These are phyloP conservation scores for Coemansia sp. DNA, from an alignment of 192 early-diverging fungal species.

Conservation along the genomic window DNA sequence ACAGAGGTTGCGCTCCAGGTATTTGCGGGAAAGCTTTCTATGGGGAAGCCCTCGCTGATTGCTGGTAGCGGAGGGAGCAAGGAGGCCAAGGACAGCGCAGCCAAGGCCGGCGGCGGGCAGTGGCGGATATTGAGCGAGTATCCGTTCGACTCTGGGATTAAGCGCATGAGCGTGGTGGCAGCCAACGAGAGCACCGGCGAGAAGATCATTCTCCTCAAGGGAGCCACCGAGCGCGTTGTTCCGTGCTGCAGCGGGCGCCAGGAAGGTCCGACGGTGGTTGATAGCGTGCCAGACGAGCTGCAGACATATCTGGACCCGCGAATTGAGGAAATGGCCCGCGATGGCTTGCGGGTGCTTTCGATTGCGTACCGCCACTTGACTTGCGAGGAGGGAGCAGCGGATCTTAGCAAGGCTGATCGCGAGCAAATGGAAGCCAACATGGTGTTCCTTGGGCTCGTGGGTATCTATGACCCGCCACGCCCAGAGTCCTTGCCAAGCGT, in stretches of 20 bases:
- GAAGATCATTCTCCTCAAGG: slow-evolving; percentile 76
- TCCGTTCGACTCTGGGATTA: slow-evolving; percentile 76
- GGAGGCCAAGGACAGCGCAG: slow-evolving; percentile 3
- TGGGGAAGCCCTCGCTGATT: slow-evolving; percentile 70
- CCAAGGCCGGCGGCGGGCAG: slow-evolving; percentile 10
- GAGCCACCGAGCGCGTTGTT: slow-evolving; percentile 90
- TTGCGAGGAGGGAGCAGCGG: slow-evolving; percentile 20
- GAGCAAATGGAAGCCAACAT: slow-evolving; percentile 72
- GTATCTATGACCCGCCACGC: slow-evolving; percentile 91
- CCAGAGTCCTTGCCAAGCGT: slow-evolving; percentile 68
- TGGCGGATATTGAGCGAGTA: slow-evolving; percentile 65
- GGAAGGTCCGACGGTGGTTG: slow-evolving; percentile 33
- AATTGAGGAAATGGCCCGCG: slow-evolving; percentile 74
- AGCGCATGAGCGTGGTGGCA: slow-evolving; percentile 90
- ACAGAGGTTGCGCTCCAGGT: slow-evolving; percentile 93
- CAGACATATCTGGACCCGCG: slow-evolving; percentile 58
- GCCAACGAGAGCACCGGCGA: slow-evolving; percentile 37
- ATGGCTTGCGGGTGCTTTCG: slow-evolving; percentile 83
- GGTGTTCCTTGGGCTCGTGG: slow-evolving; percentile 85
- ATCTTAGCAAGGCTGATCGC: slow-evolving; percentile 55
- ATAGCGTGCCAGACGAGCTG: slow-evolving; percentile 40
- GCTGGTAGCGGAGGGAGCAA: slow-evolving; percentile 4
- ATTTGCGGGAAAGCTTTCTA: slow-evolving; percentile 77
- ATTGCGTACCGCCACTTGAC: slow-evolving; percentile 69
- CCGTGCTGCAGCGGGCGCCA: slow-evolving; percentile 64